A percentile compares a stretch with the other conserved stretches of the same genome.
Evolutionary conservation across 129 eudicot genomes (phyloP).

Genomic region (Flaveria brownii): DNA sequence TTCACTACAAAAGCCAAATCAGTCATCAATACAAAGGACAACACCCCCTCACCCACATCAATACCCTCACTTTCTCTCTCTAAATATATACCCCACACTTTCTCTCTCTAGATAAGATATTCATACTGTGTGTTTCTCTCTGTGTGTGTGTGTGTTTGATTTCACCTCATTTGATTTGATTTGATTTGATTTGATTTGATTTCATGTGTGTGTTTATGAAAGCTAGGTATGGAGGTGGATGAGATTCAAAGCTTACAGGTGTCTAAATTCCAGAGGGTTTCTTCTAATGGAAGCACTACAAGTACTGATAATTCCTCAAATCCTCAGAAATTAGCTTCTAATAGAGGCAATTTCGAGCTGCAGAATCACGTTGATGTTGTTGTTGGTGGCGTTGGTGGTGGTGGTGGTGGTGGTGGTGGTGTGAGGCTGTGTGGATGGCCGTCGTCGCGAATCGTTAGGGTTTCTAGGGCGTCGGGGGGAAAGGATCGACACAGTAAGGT

Average conservation of each 20-base stretch:
- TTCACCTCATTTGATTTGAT: too few species aligned
- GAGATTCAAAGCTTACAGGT: constrained; percentile 53
- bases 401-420: constrained; percentile 37
- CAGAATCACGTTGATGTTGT: neutral
- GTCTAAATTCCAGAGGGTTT: constrained; percentile 57
- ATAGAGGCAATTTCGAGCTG: constrained; percentile 28
- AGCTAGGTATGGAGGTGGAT: constrained; percentile 78
- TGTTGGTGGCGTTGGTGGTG: neutral
- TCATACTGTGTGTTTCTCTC: neutral
- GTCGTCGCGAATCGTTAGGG: constrained; percentile 90
- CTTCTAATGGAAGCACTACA: constrained; percentile 35
- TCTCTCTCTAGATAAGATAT: constrained; percentile 38
- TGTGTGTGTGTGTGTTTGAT: neutral
- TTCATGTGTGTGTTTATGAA: constrained; percentile 34
- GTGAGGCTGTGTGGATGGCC: constrained; percentile 71
- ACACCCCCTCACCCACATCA: constrained; percentile 21
- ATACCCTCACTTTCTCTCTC: constrained; percentile 29
- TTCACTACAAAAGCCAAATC: constrained; percentile 57
- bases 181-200: neutral
- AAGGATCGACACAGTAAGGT: constrained; percentile 94
- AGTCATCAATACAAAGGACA: constrained; percentile 78
- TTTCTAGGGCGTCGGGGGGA: constrained; percentile 90
- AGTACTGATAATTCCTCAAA: constrained; percentile 36
- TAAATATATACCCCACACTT: neutral
- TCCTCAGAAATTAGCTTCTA: constrained; percentile 11